Base-by-base conservation (phyloP, 2,329 filamentous ascomycete species). In the Aspergillus brasiliensis region DNA sequence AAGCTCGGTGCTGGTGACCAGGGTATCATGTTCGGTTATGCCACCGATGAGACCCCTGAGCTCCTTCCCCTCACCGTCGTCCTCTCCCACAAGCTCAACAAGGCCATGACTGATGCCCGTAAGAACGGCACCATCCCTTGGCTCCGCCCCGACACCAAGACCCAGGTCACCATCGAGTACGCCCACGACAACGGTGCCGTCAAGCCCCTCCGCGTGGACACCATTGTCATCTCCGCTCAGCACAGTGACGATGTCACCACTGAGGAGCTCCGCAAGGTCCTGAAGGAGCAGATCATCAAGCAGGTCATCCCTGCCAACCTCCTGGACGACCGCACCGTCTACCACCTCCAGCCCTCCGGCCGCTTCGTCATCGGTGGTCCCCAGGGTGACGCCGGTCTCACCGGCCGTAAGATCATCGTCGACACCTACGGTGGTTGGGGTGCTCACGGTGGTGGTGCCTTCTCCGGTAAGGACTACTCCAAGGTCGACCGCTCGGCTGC, bases 11-110 rank as follows among this genome's bases (percentile, higher is more conserved):
- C 95, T 65, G 95, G 95, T 90, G 95, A 99, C 83, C 95, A 99
- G 86, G 95, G 95, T 86, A 97, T 99, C 86, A 99, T 99, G 95
- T 99, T 99, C 82, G 95, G 95, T 74, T 99, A 99, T 86, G 95
- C 95, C 80, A 97, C 95, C 74, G 95, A 99, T 76, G 95, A 99
- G 87, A 98, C 95, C 73, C 93, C 94, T 64, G 95, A 99, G 84
- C 87, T 96, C 72, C 91, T 98, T 78, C 95, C 95, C 69, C 85
- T 99, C 75, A 98, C 94, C 74, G 86, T 98, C 71, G 87, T 94
- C 74, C 88, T 98, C 76, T 90, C 95, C 75, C 95, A 99, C 88
- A 92, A 93, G 86, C 91, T 99, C 73, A 99, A 99, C 84, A 86
- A 89, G 77, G 92, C 92, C 80, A 96, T 99, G 93, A 91, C 88